A percentile compares a stretch with the other conserved stretches of the same genome.
These are phyloP conservation scores for Suillus tomentosus DNA, from an alignment of 768 basidiomycete genomes.

Conservation along the genomic window DNA sequence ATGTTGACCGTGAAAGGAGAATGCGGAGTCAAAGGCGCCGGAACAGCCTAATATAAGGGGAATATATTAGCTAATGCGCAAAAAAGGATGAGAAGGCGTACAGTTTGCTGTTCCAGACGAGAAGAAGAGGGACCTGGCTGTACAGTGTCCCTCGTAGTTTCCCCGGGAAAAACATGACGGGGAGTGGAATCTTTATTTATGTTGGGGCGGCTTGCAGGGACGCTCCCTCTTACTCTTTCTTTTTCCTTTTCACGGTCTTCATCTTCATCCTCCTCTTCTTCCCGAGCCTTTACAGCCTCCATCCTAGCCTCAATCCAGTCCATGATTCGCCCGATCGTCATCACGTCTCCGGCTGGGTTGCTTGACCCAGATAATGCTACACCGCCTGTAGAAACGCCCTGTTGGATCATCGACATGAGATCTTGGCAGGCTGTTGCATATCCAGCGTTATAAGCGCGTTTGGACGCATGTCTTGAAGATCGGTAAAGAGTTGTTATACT, in stretches of 20 bases:
- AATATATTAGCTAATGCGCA: constrained; percentile 13
- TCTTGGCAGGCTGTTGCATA: constrained; percentile 82
- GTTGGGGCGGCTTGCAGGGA: constrained; percentile 20
- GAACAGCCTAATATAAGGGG: constrained; percentile 16
- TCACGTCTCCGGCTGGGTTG: constrained; percentile 53
- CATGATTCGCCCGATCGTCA: constrained; percentile 80
- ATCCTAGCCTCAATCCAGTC: constrained; percentile 84
- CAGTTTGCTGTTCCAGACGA: constrained; percentile 27
- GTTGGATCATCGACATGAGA: constrained; percentile 79
- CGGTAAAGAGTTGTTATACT: constrained; percentile 86
- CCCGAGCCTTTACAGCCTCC: constrained; percentile 71
- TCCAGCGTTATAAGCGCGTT: constrained; percentile 79
- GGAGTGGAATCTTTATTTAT: constrained; percentile 22
- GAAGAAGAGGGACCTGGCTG: constrained; percentile 20
- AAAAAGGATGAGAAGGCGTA: constrained; percentile 24
- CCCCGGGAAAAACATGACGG: constrained; percentile 20
- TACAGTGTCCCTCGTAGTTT: constrained; percentile 21
- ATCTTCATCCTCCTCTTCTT: constrained; percentile 84
- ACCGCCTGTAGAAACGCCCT: constrained; percentile 69
- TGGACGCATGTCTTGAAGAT: constrained; percentile 74
- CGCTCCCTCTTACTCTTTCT: constrained; percentile 39
- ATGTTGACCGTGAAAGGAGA: constrained; percentile 28
- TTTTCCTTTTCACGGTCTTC: constrained; percentile 65
- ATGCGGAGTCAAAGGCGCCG: constrained; percentile 35
- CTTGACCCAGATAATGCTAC: constrained; percentile 42